Conservation (phyloP, 768 basidiomycete species). For the Obba rivulosa region DNA sequence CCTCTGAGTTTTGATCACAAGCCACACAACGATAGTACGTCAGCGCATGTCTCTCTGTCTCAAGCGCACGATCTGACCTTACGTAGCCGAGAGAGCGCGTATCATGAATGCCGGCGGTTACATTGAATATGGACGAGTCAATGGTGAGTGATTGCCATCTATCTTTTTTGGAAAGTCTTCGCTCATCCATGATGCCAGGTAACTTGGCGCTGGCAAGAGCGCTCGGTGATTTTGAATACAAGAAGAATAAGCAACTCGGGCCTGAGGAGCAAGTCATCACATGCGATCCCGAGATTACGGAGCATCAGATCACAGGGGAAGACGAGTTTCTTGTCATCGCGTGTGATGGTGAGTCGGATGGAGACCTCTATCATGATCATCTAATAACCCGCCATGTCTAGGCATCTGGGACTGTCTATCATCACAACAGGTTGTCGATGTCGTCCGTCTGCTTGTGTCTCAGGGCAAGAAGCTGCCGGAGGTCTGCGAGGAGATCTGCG, state of each 20-base stretch:
- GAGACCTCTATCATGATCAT: constrained; percentile 6
- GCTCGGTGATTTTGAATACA: constrained; percentile 97
- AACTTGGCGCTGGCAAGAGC: constrained; percentile 95
- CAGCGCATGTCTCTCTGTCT: background rate
- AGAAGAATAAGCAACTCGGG: constrained; percentile 77
- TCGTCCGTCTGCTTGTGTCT: constrained; percentile 76
- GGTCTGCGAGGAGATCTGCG: constrained; percentile 86
- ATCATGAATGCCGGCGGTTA: constrained; percentile 92
- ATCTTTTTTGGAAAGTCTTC: background rate
- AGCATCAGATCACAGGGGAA: constrained; percentile 76
- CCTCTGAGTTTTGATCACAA: constrained; percentile 94
- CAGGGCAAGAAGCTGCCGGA: constrained; percentile 74
- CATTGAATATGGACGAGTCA: constrained; percentile 94
- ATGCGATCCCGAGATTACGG: constrained; percentile 84
- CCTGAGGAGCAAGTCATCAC: constrained; percentile 95
- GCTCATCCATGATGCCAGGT: constrained; percentile 40
- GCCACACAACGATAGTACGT: constrained; percentile 77
- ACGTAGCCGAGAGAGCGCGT: constrained; percentile 72
- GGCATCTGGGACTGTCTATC: constrained; percentile 98
- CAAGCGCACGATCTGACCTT: constrained; percentile 7
- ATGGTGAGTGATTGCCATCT: constrained; percentile 47
- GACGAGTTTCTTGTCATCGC: constrained; percentile 97
- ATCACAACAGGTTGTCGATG: constrained; percentile 90
- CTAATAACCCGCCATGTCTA: constrained; percentile 24
- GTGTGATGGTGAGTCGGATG: constrained; percentile 82